Conservation (phyloP, 75 land plant genomes). For the Isoetes taiwanensis region DNA sequence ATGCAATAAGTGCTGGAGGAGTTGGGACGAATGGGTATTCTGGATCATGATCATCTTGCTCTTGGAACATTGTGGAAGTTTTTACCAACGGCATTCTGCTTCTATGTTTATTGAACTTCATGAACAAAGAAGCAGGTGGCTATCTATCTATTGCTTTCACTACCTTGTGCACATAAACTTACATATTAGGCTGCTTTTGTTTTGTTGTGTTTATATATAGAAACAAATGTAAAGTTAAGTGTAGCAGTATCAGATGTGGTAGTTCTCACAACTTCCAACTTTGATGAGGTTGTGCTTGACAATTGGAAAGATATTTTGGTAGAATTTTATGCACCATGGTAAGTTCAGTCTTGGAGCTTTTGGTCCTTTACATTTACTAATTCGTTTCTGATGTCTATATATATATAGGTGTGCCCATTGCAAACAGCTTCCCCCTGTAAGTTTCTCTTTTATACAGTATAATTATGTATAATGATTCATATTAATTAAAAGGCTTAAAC, state of each 20-base stretch:
- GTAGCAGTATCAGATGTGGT: constrained; percentile 1
- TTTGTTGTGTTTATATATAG: background rate
- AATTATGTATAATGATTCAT: too few species aligned
- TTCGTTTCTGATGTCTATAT: too few species aligned
- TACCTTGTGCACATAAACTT: too few species aligned
- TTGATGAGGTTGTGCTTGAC: constrained; percentile 9
- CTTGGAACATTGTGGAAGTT: constrained; percentile 63
- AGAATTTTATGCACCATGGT: constrained; percentile 6
- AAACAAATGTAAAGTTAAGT: background rate
- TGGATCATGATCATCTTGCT: constrained; percentile 61
- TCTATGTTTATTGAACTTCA: too few species aligned
- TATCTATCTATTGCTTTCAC: too few species aligned
- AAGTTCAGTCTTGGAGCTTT: background rate
- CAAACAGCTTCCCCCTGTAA: background rate
- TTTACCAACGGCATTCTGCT: constrained; percentile 83
- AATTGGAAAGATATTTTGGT: background rate
- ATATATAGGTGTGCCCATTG: constrained; percentile 4
- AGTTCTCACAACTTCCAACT: background rate
- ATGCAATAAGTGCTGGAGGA: constrained; percentile 66
- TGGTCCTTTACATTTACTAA: background rate
- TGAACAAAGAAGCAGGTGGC: too few species aligned
- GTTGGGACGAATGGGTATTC: constrained; percentile 50
- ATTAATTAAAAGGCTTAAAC: too few species aligned
- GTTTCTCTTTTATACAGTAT: too few species aligned
- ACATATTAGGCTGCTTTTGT: too few species aligned